phyloP scores from a whole-genome alignment of 2,329 filamentous ascomycete species.

The Monilinia fructicola region DNA sequence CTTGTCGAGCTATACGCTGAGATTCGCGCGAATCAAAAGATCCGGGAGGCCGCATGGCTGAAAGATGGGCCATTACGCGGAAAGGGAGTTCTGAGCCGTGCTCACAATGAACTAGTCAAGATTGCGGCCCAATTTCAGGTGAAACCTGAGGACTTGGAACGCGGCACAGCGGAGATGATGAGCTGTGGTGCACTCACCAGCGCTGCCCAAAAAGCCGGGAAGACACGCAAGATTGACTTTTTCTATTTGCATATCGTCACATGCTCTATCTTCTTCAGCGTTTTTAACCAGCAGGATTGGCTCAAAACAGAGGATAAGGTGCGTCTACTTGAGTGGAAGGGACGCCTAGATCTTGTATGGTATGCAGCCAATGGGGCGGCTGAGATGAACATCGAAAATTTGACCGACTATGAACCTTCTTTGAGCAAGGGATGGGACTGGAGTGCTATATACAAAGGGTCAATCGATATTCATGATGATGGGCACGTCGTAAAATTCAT shows the following conservation, averaged over 20 bases:
- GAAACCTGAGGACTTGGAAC: slow-evolving; percentile 36
- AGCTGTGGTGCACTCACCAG: slow-evolving; percentile 50
- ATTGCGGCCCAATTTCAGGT: neutral
- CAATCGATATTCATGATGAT: slow-evolving; percentile 56
- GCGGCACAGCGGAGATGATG: slow-evolving; percentile 64
- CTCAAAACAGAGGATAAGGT: slow-evolving; percentile 59
- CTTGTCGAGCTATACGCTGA: slow-evolving; percentile 62
- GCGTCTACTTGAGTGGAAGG: slow-evolving; percentile 78
- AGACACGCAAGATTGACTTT: slow-evolving; percentile 74
- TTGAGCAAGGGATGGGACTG: slow-evolving; percentile 30
- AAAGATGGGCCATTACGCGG: slow-evolving; percentile 56
- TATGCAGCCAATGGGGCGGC: slow-evolving; percentile 70
- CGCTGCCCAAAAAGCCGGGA: slow-evolving; percentile 56
- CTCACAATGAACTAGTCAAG: neutral
- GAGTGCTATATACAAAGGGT: neutral
- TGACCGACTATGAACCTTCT: slow-evolving; percentile 57
- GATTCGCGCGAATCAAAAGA: slow-evolving; percentile 53
- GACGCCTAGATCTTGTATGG: slow-evolving; percentile 67
- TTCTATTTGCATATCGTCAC: slow-evolving; percentile 63
- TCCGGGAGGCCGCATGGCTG: slow-evolving; percentile 52
- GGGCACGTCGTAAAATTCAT: slow-evolving; percentile 76
- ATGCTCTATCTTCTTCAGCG: slow-evolving; percentile 65
- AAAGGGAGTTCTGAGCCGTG: neutral
- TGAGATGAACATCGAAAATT: slow-evolving; percentile 55
- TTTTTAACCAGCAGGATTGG: slow-evolving; percentile 62